phyloP scores from a whole-genome alignment of 805 yeast species.

The Komagataella pseudopastoris region DNA sequence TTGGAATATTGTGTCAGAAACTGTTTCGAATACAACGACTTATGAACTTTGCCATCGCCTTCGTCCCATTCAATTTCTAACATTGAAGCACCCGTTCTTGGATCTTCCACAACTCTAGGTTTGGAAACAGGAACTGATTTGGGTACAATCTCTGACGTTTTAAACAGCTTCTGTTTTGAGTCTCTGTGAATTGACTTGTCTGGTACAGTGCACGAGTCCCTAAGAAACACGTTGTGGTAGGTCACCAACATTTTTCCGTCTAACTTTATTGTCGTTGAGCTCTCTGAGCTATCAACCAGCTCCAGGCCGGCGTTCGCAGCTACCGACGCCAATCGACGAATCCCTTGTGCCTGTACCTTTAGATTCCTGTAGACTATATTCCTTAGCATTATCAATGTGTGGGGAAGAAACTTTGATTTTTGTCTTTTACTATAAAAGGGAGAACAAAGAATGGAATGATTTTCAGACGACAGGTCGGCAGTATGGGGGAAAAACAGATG shows the following conservation, averaged over 20 bases:
- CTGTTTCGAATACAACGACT: conserved; percentile 24
- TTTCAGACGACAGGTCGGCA: background rate
- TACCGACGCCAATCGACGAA: background rate
- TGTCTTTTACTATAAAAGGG: background rate
- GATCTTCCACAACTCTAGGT: conserved; percentile 16
- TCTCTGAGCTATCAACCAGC: background rate
- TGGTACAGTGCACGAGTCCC: conserved; percentile 46
- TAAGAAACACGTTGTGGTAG: conserved; percentile 39
- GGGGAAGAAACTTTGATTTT: background rate
- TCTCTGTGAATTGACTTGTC: conserved; percentile 33
- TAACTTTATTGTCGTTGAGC: conserved; percentile 2
- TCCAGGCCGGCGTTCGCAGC: background rate
- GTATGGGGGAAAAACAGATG: background rate
- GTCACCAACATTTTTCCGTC: conserved; percentile 10
- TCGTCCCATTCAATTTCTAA: conserved; percentile 36
- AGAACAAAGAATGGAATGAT: background rate
- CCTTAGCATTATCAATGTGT: background rate
- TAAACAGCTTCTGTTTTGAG: conserved; percentile 49
- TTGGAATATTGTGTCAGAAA: conserved; percentile 34
- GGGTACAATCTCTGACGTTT: conserved; percentile 35
- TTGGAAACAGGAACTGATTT: conserved; percentile 22
- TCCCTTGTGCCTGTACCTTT: background rate
- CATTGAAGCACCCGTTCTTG: conserved; percentile 8
- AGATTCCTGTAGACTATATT: background rate
- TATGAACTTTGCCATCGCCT: conserved; percentile 17